Conservation (phyloP, 139 green algal species). For the Ettlia oleoabundans region DNA sequence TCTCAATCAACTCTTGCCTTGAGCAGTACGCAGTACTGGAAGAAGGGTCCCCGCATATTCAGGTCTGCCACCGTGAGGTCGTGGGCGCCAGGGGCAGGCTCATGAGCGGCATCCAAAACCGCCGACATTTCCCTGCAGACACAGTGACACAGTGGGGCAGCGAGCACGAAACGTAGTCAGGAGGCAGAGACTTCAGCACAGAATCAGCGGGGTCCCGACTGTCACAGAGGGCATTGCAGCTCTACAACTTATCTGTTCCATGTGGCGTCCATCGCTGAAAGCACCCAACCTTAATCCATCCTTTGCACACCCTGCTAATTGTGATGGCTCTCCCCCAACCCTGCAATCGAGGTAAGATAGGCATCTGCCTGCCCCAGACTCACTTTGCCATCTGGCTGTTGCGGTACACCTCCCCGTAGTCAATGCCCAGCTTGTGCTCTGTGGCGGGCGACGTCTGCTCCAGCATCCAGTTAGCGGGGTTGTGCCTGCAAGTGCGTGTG, state of each 20-base stretch:
- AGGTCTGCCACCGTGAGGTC: slow-evolving; percentile 17
- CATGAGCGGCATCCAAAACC: slow-evolving; percentile 3
- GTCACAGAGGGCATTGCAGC: too few species aligned
- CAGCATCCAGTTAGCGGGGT: slow-evolving; percentile 57
- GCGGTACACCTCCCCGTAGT: slow-evolving; percentile 52
- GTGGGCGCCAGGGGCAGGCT: slow-evolving; percentile 1
- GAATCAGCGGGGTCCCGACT: too few species aligned
- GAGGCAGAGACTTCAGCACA: neutral
- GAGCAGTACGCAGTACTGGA: slow-evolving; percentile 41
- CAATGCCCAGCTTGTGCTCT: slow-evolving; percentile 20
- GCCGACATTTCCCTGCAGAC: slow-evolving; percentile 11
- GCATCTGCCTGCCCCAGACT: too few species aligned
- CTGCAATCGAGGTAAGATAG: too few species aligned
- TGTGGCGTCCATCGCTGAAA: too few species aligned
- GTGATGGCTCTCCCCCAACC: too few species aligned
- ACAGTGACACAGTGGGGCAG: neutral
- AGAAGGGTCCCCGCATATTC: slow-evolving; percentile 1
- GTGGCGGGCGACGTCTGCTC: slow-evolving; percentile 34
- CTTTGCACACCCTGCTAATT: too few species aligned
- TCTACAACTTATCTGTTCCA: too few species aligned
- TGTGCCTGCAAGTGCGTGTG: slow-evolving; percentile 23
- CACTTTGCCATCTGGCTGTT: neutral
- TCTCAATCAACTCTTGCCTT: too few species aligned
- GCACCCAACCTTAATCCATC: too few species aligned
- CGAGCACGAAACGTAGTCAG: neutral